A percentile compares a stretch with the other conserved stretches of the same genome.
Conservation (phyloP, 768 basidiomycete genomes). For the Suillus subalutaceus region DNA sequence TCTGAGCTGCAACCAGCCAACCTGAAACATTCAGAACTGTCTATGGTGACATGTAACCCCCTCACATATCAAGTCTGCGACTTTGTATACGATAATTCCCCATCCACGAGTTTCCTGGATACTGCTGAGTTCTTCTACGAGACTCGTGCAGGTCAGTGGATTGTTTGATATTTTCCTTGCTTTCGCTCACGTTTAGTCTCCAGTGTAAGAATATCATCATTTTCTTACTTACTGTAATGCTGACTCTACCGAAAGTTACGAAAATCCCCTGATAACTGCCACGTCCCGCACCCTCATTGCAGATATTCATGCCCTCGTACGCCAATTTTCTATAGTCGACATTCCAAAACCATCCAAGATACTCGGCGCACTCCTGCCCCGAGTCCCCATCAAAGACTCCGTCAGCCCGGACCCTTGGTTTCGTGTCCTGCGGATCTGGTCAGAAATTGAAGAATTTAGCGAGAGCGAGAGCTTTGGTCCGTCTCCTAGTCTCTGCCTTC, state of each 20-base stretch:
- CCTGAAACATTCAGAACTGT: constrained; percentile 21
- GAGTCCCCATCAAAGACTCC: constrained; percentile 18
- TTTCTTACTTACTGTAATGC: constrained; percentile 7
- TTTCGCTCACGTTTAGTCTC: constrained; percentile 10
- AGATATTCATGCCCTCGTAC: constrained; percentile 68
- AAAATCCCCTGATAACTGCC: constrained; percentile 79
- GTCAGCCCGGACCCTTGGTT: constrained; percentile 48
- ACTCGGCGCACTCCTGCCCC: constrained; percentile 56
- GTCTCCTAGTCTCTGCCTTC: constrained; percentile 23
- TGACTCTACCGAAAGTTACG: constrained; percentile 52
- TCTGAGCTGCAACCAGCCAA: background rate
- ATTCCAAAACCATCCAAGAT: constrained; percentile 69
- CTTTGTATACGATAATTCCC: constrained; percentile 62
- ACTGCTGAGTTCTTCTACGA: constrained; percentile 70
- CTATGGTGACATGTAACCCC: constrained; percentile 46
- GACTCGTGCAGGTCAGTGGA: constrained; percentile 61
- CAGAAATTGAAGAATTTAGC: constrained; percentile 73
- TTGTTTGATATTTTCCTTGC: constrained; percentile 6
- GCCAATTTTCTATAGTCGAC: constrained; percentile 61
- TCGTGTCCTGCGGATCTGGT: constrained; percentile 71
- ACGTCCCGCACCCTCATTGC: constrained; percentile 72
- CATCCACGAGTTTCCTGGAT: constrained; percentile 48
- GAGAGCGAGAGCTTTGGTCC: constrained; percentile 82
- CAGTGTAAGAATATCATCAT: constrained; percentile 4
- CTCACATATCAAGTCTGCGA: constrained; percentile 72